Base-by-base conservation (phyloP, 257 asterid species). In the Solanum clarkiae region DNA sequence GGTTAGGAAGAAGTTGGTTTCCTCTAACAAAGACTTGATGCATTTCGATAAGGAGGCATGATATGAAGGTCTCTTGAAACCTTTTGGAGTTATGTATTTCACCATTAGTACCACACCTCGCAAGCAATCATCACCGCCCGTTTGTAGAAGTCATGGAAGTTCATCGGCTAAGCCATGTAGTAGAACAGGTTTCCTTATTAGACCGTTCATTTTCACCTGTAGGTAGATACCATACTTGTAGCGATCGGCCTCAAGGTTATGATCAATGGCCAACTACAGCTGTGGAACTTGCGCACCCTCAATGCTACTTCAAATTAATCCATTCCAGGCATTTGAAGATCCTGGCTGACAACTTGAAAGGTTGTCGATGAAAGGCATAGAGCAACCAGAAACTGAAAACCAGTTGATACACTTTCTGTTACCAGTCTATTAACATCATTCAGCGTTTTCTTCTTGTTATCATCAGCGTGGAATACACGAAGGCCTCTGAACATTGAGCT, bases 251-350 rank as follows among this genome's bases (percentile, higher is more conserved):
- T 36, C 85, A 88, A 44, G 26, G 91, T 84, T 44, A 90, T 71
- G 80, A 90, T 90, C 18, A 88, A 42, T 45, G 92, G 92, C 91
- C 91, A 88, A 53, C 70, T 85, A 11, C 82, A 85, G 51, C 90
- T 90, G 8, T 86, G 22, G 71, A 81, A 88, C 49, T 88, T 87
- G 16, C 88, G 88, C 51, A 88, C 88, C 49, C 88, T 90, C 80
- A 20, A 85, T 13, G 91, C 89, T 32, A 88, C 91, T 77, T 90
- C 92, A 40, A 84, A 71, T 47, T 90, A 91, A 56, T 87, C 92
- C 88, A 90, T 88, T 42, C 87, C 92, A 2, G 89, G 90, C 92
- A 90, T 88, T 70, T 90, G 91, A 88, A 90, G 91, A 62, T 90
- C 92, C 88, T 70, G 57, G 12, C 87, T 49, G 45, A 90, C 88